Base-by-base conservation (phyloP, 164 flowering plant genomes). In the Paratinospora sagittata region DNA sequence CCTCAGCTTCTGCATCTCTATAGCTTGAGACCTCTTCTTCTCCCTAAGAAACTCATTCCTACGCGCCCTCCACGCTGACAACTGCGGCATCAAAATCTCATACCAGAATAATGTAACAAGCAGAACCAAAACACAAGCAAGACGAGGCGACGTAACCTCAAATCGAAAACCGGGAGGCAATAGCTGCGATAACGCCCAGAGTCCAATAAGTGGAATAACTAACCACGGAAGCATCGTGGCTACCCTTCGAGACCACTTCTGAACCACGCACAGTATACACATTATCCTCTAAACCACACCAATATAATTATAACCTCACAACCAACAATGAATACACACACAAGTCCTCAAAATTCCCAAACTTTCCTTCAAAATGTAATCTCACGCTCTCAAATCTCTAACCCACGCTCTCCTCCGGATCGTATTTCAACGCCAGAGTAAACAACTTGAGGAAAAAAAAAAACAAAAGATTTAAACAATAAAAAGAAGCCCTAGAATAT, bases 151-250 rank as follows among this genome's bases (percentile, higher is more conserved):
- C 0, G 98, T 94, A 55, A 92, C 88, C 79, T 94, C 98, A 43
- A 92, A 90, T 23, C 93, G 80, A 71, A 88, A 90, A 33, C 92
- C 88, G 0, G 97, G 98, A 1, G 97, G 98, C 72, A 94, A 70
- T 23, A 94, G 83, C 85, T 92, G 98, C 23, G 97, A 94, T 17
- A 94, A 72, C 26, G 92, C 93, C 98, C 98, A 94, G 27, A 94
- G 82, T 27, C 91, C 95, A 58, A 94, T 89, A 3, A 92, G 85
- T 8, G 98, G 98, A 70, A 94, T 88, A 23, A 92, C 97, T 72
- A 94, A 85, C 98, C 98, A 94, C 27, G 97, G 98, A 64, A 94
- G 86, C 97, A 92, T 90, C 71, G 95, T 94, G 66, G 97, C 96
- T 73, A 89, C 84, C 78, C 87, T 81, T 79, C 95, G 90, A 70